Base-by-base conservation (phyloP, 768 basidiomycete species). In the Tylopilus intermedius region DNA sequence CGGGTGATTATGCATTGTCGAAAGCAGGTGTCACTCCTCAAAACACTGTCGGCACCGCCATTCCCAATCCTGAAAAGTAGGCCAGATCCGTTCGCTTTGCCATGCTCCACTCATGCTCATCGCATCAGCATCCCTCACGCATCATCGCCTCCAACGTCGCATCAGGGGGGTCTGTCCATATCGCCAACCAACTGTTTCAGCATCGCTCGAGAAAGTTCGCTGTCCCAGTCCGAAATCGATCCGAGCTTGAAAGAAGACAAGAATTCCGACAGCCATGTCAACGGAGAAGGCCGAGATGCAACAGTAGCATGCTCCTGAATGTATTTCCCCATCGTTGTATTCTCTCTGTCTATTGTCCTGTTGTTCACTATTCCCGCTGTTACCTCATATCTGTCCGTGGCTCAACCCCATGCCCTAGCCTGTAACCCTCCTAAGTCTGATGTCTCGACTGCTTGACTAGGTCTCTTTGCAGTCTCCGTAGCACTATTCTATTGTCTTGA, bases 21-120 rank as follows among this genome's bases (percentile, higher is more conserved):
- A 97, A 98, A 71, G 96, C 96, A 3, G 89, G 96, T 26, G 85
- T 88, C 44, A 79, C 86, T n/a, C 86, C 90, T 45, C 90, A 91
- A 69, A 89, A 79, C 58, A 79, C 83, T 3, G 92, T 97, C 50
- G 96, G 96, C 27, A 98, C 94, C 8, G 90, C 93, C 33, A 97
- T 97, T 59, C 95, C 96, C n/a, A 94, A 90, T 70, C 94, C 96
- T 27, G 91, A 97, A 73, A 91, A 90, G 94, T 95, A 66, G 57
- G 90, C 75, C 45, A 30, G 8, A 0, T 30, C 29, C 18, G 10
- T 22, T 30, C 32, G 6, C n/a, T 30, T 18, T 18, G 39, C 32
- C 27, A 13, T 26, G 21, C 37, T n/a, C 14, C 30, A 32, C 47
- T 57, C n/a, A 53, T 46, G 8, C 13, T 27, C 24, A 26, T 43